phyloP scores from a whole-genome alignment of 768 basidiomycete genomes.

The Rhodosporidiobolus sp. region DNA sequence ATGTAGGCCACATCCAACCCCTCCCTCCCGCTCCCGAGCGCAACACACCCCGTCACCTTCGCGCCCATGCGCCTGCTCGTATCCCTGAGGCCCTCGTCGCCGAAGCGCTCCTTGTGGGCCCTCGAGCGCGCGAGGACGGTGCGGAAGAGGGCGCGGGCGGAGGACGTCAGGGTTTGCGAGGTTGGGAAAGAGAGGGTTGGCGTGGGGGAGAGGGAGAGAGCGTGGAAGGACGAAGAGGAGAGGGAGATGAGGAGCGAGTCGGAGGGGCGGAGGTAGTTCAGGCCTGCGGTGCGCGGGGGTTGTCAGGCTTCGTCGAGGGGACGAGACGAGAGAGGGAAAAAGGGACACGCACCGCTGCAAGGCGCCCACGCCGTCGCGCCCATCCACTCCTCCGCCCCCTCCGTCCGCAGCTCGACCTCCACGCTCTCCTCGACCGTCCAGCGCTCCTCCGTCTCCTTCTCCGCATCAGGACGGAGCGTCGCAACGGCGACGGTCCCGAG shows the following conservation, averaged over 20 bases:
- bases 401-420: slow-evolving; percentile 15
- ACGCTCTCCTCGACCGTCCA: not conserved
- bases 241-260: slow-evolving; percentile 13
- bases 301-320: not conserved
- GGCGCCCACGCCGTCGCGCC: slow-evolving; percentile 13
- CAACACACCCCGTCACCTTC: not conserved
- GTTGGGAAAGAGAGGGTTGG: not conserved
- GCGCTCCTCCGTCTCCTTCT: not conserved
- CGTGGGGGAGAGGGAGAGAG: not conserved
- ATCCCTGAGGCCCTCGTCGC: not conserved
- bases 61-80: slow-evolving; percentile 4
- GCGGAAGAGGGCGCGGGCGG: not conserved
- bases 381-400: slow-evolving; percentile 2
- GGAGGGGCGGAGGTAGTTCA: not conserved
- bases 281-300: not conserved
- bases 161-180: not conserved
- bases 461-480: not conserved
- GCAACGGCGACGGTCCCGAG: slow-evolving; percentile 19
- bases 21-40: not conserved
- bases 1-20: slow-evolving; percentile 1
- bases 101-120: not conserved
- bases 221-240: slow-evolving; percentile 6
- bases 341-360: slow-evolving; percentile 16
- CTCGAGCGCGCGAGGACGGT: not conserved
- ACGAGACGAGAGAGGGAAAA: not conserved